Conservation (phyloP, 129 eudicot genomes). For the Tanacetum coccineum region DNA sequence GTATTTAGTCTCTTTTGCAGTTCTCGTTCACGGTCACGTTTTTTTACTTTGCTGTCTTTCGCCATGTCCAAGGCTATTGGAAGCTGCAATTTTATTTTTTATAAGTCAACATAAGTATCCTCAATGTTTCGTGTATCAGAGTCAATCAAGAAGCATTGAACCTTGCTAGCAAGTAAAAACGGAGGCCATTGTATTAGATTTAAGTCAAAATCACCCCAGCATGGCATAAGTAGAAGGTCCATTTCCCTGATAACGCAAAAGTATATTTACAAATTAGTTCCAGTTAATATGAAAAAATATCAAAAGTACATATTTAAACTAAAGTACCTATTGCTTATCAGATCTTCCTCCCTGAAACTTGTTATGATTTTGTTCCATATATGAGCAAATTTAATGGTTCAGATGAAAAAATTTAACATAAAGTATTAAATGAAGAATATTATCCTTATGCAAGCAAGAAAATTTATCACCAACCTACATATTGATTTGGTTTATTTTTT, state of each 20-base stretch:
- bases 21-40: conserved; percentile 52
- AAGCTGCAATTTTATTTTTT: conserved; percentile 47
- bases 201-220: conserved; percentile 86
- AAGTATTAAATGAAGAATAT: too few species aligned
- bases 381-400: conserved; percentile 95
- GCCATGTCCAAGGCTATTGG: conserved; percentile 99
- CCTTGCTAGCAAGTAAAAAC: conserved; percentile 92
- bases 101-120: conserved; percentile 17
- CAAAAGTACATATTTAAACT: too few species aligned
- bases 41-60: conserved; percentile 82
- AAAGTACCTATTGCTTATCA: conserved; percentile 74
- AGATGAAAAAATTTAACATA: too few species aligned
- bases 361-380: conserved; percentile 87
- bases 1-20: conserved; percentile 70
- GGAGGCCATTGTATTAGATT: conserved; percentile 90
- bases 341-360: conserved; percentile 92
- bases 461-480: too few species aligned
- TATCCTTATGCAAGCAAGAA: too few species aligned
- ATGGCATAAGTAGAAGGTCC: conserved; percentile 94
- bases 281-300: too few species aligned
- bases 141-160: conserved; percentile 21
- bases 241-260: conserved; percentile 93
- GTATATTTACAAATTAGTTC: too few species aligned
- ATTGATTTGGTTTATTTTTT: too few species aligned
- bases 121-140: conserved; percentile 10